These are phyloP conservation scores for Lanmaoa pseudosensibilis DNA, from an alignment of 768 basidiomycete species.

Conservation along the genomic window DNA sequence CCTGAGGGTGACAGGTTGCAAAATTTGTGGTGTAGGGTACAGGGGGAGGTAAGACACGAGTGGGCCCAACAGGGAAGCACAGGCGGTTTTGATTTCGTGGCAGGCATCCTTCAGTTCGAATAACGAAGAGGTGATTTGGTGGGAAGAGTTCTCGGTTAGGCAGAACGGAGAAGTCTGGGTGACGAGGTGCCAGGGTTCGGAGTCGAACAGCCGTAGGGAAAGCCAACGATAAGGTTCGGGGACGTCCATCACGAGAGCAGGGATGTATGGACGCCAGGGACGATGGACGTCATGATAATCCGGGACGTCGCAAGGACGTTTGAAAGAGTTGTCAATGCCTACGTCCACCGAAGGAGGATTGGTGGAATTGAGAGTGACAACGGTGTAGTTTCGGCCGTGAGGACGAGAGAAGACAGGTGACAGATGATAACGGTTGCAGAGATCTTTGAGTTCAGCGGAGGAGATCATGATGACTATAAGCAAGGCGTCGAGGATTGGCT, in stretches of 20 bases:
- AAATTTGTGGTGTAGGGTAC: too few relatives aligned
- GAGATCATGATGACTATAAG: background rate
- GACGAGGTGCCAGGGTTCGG: background rate
- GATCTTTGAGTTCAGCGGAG: background rate
- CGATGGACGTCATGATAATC: background rate
- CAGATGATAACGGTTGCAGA: background rate
- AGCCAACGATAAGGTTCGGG: background rate
- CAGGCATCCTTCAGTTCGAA: too few relatives aligned
- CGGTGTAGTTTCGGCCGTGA: background rate
- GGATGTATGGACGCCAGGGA: background rate
- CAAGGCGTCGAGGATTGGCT: background rate
- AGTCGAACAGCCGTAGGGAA: background rate
- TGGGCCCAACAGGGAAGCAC: background rate
- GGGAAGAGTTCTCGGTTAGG: background rate
- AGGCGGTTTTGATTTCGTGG: too few relatives aligned
- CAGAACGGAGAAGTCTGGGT: background rate
- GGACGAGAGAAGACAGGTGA: background rate
- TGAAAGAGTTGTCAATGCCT: fast-evolving
- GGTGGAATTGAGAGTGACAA: background rate
- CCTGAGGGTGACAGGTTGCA: background rate
- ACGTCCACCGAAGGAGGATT: background rate
- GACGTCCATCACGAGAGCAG: background rate
- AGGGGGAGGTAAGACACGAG: too few relatives aligned
- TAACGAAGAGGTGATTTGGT: too few relatives aligned
- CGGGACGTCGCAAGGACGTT: background rate